These are phyloP conservation scores for Scleroderma bovista DNA, from an alignment of 768 basidiomycete genomes.

Conservation along the genomic window DNA sequence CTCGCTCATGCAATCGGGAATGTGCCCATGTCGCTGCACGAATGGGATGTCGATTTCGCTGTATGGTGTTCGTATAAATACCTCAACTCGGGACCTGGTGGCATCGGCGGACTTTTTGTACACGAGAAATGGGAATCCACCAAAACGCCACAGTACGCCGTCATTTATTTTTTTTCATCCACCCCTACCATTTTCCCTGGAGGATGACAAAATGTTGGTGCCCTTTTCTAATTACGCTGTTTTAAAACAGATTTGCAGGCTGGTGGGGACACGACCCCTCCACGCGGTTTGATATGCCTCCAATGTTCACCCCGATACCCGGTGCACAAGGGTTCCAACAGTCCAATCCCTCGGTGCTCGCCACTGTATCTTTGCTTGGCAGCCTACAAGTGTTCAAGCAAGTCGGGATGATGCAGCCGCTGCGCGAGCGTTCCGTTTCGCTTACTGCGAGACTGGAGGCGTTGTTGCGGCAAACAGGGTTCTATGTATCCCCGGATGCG, in stretches of 20 bases:
- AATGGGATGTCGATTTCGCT: constrained; percentile 95
- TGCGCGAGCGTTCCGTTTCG: constrained; percentile 63
- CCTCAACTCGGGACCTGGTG: constrained; percentile 93
- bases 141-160: constrained; percentile 57
- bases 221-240: constrained; percentile 8
- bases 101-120: constrained; percentile 91
- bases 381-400: constrained; percentile 76
- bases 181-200: constrained; percentile 3
- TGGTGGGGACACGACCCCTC: constrained; percentile 96
- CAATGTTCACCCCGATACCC: constrained; percentile 71
- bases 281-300: constrained; percentile 90
- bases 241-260: constrained; percentile 64
- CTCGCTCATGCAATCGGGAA: constrained; percentile 95
- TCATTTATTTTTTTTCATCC: constrained; percentile 8
- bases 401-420: constrained; percentile 64
- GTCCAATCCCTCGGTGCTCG: constrained; percentile 87
- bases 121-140: constrained; percentile 75
- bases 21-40: constrained; percentile 81
- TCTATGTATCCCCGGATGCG: constrained; percentile 47
- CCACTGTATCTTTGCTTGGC: constrained; percentile 75
- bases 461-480: constrained; percentile 54
- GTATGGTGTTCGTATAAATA: constrained; percentile 99
- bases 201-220: not conserved
- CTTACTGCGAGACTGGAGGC: constrained; percentile 71
- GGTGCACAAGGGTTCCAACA: constrained; percentile 96